A percentile compares a stretch with the other conserved stretches of the same genome.
Evolutionary conservation across 495 filamentous ascomycete genomes (phyloP).

Genomic region (Aspergillus nidulans): DNA sequence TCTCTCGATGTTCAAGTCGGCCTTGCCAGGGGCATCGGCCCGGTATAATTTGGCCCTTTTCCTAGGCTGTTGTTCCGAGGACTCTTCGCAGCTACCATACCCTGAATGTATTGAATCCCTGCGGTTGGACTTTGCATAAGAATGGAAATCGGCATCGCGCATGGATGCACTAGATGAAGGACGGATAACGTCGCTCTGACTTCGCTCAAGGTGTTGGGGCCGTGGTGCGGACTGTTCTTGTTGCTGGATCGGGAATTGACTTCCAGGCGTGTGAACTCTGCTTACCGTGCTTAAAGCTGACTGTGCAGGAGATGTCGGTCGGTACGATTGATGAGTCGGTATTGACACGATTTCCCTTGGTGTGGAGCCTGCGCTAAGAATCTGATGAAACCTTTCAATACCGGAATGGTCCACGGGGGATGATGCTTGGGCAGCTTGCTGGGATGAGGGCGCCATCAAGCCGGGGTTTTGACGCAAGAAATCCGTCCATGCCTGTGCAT

Average conservation of each 20-base stretch:
- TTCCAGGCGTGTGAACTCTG: constrained; percentile 35
- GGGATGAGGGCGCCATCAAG: constrained; percentile 31
- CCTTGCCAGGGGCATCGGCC: constrained; percentile 61
- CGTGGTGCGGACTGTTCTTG: constrained; percentile 19
- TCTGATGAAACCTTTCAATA: constrained; percentile 48
- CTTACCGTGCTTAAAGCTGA: constrained; percentile 31
- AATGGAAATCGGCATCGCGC: constrained; percentile 33
- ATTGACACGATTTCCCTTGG: constrained; percentile 38
- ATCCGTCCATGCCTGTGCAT: constrained; percentile 63
- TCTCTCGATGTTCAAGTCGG: constrained; percentile 60
- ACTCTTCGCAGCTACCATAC: constrained; percentile 66
- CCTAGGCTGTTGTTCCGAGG: constrained; percentile 54
- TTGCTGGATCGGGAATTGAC: constrained; percentile 17
- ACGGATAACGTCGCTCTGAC: constrained; percentile 35
- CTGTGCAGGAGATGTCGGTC: constrained; percentile 34
- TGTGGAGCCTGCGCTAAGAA: constrained; percentile 44
- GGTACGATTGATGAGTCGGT: constrained; percentile 27
- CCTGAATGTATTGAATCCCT: constrained; percentile 50
- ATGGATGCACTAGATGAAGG: constrained; percentile 48
- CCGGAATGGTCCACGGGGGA: constrained; percentile 50
- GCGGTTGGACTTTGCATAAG: constrained; percentile 27
- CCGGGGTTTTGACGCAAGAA: constrained; percentile 59
- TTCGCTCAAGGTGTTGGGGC: constrained; percentile 15
- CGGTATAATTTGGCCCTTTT: constrained; percentile 71
- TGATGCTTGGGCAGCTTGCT: constrained; percentile 30